These are phyloP conservation scores for Aspergillus terreus DNA, from an alignment of 2,329 filamentous ascomycete genomes.

Conservation along the genomic window DNA sequence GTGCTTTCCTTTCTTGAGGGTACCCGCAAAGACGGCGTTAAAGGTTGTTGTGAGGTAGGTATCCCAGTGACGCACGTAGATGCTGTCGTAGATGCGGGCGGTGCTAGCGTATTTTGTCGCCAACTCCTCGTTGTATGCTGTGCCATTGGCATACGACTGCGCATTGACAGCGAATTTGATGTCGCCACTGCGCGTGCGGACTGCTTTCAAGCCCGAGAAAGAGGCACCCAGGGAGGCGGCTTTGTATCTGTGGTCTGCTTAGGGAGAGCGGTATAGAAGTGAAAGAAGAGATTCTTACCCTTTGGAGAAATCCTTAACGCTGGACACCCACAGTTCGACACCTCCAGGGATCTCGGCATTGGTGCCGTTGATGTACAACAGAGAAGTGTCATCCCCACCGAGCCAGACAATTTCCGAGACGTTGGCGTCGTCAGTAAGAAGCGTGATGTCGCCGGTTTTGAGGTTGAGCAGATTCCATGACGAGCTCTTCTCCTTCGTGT, in stretches of 20 bases:
- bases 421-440: conserved; percentile 62
- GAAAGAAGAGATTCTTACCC: conserved; percentile 21
- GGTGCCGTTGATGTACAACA: conserved; percentile 54
- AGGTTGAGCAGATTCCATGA: conserved; percentile 70
- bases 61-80: conserved; percentile 84
- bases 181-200: conserved; percentile 37
- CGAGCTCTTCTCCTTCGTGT: conserved; percentile 60
- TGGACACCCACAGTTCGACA: conserved; percentile 37
- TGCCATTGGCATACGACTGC: conserved; percentile 63
- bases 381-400: conserved; percentile 58
- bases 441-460: conserved; percentile 59
- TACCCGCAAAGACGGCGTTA: conserved; percentile 70
- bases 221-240: conserved; percentile 35
- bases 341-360: conserved; percentile 39
- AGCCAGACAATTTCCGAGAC: conserved; percentile 76
- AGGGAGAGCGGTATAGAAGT: neutral
- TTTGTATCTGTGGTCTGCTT: conserved; percentile 28
- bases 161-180: conserved; percentile 55
- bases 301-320: conserved; percentile 28
- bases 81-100: conserved; percentile 67
- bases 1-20: conserved; percentile 47
- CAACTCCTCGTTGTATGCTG: conserved; percentile 63
- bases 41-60: conserved; percentile 66
- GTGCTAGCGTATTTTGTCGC: conserved; percentile 59
- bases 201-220: conserved; percentile 38